Percentiles rank a stretch among this genome's conserved stretches.
Conservation (phyloP, 208 protist genomes). For the Acanthamoeba castellanii region DNA sequence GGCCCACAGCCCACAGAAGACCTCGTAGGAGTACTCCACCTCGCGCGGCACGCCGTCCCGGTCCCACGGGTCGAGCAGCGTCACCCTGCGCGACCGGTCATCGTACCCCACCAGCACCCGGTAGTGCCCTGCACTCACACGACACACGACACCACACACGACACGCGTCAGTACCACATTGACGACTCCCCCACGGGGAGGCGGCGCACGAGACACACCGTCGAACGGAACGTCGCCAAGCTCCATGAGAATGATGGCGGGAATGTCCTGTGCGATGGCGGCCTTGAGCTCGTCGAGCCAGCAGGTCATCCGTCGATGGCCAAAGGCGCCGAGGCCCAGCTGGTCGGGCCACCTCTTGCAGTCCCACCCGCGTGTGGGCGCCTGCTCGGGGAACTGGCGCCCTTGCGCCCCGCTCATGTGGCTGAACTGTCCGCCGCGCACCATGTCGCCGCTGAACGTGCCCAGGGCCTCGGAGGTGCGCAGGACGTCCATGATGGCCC, state of each 20-base stretch:
- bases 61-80: neutral
- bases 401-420: neutral
- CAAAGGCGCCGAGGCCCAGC: neutral
- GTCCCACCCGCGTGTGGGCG: neutral
- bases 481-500: slow-evolving; percentile 30
- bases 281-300: neutral
- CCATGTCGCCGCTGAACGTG: slow-evolving; percentile 30
- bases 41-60: neutral
- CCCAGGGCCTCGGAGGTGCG: neutral
- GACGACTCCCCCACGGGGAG: neutral
- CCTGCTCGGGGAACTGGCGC: slow-evolving; percentile 2
- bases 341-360: neutral
- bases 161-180: neutral
- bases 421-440: slow-evolving; percentile 21
- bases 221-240: neutral
- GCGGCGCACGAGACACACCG: neutral
- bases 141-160: neutral
- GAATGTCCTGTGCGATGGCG: slow-evolving; percentile 9
- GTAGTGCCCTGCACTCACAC: neutral
- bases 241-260: neutral
- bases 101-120: neutral
- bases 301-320: neutral
- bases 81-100: neutral
- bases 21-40: slow-evolving; percentile 12
- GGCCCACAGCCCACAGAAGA: slow-evolving; percentile 20